Conservation (phyloP, 139 green algal species). For the Cymbomonas tetramitiformis region DNA sequence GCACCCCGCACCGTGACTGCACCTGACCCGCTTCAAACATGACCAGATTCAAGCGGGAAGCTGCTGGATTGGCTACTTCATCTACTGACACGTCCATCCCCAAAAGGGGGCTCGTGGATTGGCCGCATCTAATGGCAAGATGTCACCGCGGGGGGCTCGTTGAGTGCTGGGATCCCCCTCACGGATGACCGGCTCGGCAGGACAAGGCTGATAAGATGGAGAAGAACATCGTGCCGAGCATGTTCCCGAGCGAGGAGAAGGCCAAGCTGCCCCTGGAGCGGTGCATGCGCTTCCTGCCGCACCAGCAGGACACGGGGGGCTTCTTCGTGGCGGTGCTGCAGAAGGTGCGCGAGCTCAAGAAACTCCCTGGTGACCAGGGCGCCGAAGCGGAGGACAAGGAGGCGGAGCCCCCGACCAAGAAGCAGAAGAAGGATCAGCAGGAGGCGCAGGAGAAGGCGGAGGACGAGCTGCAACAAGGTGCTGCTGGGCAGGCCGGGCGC, state of each 20-base stretch:
- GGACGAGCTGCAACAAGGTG: too few relatives aligned
- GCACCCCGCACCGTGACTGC: too few relatives aligned
- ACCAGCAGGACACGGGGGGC: conserved; percentile 85
- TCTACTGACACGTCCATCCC: too few relatives aligned
- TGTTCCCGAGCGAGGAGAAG: conserved; percentile 57
- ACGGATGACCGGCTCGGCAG: too few relatives aligned
- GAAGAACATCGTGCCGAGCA: conserved; percentile 30
- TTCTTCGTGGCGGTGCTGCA: conserved; percentile 92
- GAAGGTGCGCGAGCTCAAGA: conserved; percentile 52
- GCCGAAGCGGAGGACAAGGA: not conserved
- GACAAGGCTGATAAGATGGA: conserved; percentile 43
- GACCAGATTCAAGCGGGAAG: too few relatives aligned
- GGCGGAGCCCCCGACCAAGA: not conserved
- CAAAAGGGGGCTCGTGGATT: too few relatives aligned
- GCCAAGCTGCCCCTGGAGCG: conserved; percentile 59
- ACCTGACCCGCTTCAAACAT: too few relatives aligned
- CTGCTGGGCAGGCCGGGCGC: not conserved
- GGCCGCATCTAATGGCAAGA: too few relatives aligned
- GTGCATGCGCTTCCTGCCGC: conserved; percentile 90
- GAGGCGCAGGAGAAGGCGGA: not conserved
- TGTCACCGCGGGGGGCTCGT: conserved; percentile 20
- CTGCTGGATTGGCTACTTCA: too few relatives aligned
- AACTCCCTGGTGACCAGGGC: not conserved
- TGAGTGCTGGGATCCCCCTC: too few relatives aligned
- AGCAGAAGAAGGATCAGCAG: conserved; percentile 4